Conservation (phyloP, 345 rosid species). For the Ceriops tagal region DNA sequence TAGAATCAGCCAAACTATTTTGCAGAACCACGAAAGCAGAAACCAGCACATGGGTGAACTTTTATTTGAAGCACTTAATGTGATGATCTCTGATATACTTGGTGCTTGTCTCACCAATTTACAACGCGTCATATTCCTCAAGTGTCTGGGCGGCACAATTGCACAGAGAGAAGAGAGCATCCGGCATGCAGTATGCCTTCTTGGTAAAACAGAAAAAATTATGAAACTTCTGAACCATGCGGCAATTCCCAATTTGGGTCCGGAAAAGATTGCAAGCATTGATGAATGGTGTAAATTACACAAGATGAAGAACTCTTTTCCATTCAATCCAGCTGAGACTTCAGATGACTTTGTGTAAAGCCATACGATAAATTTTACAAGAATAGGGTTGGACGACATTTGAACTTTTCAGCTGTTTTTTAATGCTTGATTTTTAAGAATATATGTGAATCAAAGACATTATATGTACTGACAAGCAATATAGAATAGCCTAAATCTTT, state of each 20-base stretch:
- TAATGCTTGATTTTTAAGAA: neutral
- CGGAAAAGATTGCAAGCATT: constrained; percentile 44
- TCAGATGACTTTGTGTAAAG: constrained; percentile 24
- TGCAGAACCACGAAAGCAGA: constrained; percentile 31
- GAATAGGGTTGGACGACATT: neutral
- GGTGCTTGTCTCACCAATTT: constrained; percentile 79
- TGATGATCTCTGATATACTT: constrained; percentile 59
- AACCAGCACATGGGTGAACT: constrained; percentile 26
- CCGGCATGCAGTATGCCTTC: constrained; percentile 48
- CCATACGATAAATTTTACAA: constrained; percentile 21
- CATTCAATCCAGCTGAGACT: constrained; percentile 9
- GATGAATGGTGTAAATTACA: constrained; percentile 61
- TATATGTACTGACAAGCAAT: neutral
- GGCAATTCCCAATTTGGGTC: constrained; percentile 31
- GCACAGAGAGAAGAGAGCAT: constrained; percentile 58
- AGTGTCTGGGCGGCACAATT: constrained; percentile 53
- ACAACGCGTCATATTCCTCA: constrained; percentile 37
- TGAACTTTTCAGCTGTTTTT: neutral
- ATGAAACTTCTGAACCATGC: constrained; percentile 47
- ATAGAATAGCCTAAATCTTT: no score
- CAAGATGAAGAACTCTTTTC: constrained; percentile 20
- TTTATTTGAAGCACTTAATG: constrained; percentile 39
- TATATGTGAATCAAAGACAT: neutral
- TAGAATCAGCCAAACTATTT: constrained; percentile 55
- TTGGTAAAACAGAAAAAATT: constrained; percentile 56